phyloP scores from a whole-genome alignment of 495 filamentous ascomycete genomes.

The Hyaloscypha finlandica region DNA sequence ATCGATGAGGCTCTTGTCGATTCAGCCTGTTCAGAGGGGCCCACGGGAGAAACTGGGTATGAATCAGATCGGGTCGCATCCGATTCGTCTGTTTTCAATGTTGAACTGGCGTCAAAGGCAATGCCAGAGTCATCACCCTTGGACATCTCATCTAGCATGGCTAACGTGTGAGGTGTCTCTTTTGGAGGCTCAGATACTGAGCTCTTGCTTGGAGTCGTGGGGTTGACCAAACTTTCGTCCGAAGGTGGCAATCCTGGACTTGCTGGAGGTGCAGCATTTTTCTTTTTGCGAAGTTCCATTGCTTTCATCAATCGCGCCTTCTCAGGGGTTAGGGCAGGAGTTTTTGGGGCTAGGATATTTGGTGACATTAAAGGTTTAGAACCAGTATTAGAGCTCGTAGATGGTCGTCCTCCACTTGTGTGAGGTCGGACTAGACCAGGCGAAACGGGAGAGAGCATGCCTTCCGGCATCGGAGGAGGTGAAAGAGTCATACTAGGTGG shows the following conservation, averaged over 20 bases:
- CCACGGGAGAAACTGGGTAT: slow-evolving; percentile 50
- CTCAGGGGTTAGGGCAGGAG: slow-evolving; percentile 76
- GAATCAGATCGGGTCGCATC: slow-evolving; percentile 44
- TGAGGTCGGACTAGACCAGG: slow-evolving; percentile 23
- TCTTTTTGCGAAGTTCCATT: slow-evolving; percentile 82
- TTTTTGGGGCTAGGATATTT: slow-evolving; percentile 45
- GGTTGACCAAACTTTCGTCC: slow-evolving; percentile 6
- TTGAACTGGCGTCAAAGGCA: slow-evolving; percentile 31
- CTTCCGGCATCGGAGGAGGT: slow-evolving; percentile 42
- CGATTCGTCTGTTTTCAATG: slow-evolving; percentile 31
- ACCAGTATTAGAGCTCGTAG: slow-evolving; percentile 55
- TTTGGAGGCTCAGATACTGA: slow-evolving; percentile 11
- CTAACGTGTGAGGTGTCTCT: slow-evolving; percentile 26
- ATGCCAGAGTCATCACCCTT: slow-evolving; percentile 31
- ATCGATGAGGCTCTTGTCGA: slow-evolving; percentile 57
- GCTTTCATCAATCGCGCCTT: slow-evolving; percentile 93
- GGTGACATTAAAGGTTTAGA: slow-evolving; percentile 37
- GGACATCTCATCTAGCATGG: slow-evolving; percentile 27
- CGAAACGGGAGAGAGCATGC: slow-evolving; percentile 1
- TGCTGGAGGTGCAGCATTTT: slow-evolving; percentile 50
- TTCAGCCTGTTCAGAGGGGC: slow-evolving; percentile 49
- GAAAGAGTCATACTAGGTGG: slow-evolving; percentile 45
- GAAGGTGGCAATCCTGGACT: slow-evolving; percentile 25
- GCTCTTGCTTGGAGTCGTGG: not conserved
- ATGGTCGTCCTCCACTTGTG: slow-evolving; percentile 45